phyloP scores from a whole-genome alignment of 2,329 filamentous ascomycete genomes.

The Cryphonectria carpinicola region DNA sequence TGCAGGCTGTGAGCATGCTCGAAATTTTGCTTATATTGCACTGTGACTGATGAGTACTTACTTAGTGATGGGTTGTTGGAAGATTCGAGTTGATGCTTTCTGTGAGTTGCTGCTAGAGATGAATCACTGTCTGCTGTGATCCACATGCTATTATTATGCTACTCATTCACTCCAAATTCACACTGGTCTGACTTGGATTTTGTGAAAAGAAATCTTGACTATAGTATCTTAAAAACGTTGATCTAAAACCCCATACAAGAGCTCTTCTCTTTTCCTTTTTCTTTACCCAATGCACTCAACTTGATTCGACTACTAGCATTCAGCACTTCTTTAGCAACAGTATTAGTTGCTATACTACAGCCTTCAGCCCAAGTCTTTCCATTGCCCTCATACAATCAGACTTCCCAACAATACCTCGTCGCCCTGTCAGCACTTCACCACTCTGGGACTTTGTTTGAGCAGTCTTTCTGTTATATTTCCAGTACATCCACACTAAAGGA shows the following conservation, averaged over 20 bases:
- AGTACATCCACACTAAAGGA: not conserved
- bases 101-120: not conserved
- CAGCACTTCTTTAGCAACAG: not conserved
- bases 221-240: not conserved
- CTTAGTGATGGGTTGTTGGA: not conserved
- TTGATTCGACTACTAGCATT: not conserved
- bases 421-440: not conserved
- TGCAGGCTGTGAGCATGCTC: not conserved
- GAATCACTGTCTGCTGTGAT: not conserved
- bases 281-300: not conserved
- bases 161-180: not conserved
- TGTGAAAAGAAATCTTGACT: not conserved
- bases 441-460: not conserved
- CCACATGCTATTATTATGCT: not conserved
- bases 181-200: not conserved
- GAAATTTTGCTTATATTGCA: not conserved
- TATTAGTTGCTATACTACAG: not conserved
- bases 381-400: not conserved
- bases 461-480: not conserved
- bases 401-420: not conserved
- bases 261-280: not conserved
- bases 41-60: not conserved
- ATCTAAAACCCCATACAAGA: not conserved
- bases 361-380: not conserved
- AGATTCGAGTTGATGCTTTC: not conserved